Conservation (phyloP, 192 early-diverging fungal species). For the Coemansia sp. region DNA sequence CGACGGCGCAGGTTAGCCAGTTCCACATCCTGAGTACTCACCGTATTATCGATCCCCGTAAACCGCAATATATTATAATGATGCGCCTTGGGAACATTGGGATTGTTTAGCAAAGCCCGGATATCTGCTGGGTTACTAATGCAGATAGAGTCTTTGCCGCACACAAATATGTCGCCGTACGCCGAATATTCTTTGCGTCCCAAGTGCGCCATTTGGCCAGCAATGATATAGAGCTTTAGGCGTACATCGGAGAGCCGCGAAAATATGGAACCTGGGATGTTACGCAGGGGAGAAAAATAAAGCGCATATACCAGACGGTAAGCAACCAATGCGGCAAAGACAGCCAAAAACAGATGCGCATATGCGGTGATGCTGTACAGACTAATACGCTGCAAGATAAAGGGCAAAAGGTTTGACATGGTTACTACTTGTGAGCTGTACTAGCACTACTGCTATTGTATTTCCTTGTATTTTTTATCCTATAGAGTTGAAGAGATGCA, state of each 20-base stretch:
- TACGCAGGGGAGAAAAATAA: conserved; percentile 26
- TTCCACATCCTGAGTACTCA: conserved; percentile 35
- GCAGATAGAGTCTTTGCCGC: conserved; percentile 12
- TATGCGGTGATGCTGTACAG: too few relatives aligned
- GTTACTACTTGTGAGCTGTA: background rate
- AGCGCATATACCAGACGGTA: conserved; percentile 12
- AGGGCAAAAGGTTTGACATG: too few relatives aligned
- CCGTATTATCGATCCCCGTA: conserved; percentile 40
- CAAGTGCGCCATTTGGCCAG: conserved; percentile 22
- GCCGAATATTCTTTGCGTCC: conserved; percentile 16
- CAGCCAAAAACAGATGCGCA: background rate
- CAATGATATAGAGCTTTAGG: background rate
- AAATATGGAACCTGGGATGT: conserved; percentile 27
- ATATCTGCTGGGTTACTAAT: conserved; percentile 36
- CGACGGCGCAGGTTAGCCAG: conserved; percentile 34
- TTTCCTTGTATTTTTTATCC: background rate
- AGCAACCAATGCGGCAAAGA: background rate
- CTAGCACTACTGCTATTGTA: background rate
- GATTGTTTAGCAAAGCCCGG: conserved; percentile 19
- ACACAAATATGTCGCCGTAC: conserved; percentile 33
- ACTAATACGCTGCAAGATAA: too few relatives aligned
- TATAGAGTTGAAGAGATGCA: too few relatives aligned
- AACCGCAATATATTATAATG: conserved; percentile 37
- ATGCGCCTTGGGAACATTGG: conserved; percentile 15
- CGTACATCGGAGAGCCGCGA: conserved; percentile 22